Base-by-base conservation (phyloP, 2,329 filamentous ascomycete genomes). In the Aspergillus carbonarius region DNA sequence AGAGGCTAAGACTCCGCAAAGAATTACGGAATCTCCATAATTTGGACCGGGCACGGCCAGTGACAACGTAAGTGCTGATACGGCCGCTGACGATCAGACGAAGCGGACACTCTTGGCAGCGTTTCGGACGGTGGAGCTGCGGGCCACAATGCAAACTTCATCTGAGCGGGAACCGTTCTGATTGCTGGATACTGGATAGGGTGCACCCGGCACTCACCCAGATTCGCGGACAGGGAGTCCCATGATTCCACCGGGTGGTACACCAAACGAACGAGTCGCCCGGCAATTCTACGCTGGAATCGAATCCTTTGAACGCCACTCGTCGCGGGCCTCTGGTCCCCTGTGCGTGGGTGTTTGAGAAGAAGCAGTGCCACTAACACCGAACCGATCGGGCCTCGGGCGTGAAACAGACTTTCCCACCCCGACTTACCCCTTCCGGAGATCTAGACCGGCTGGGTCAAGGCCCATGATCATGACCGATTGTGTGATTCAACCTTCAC, bases 91-190 rank as follows among this genome's bases (percentile, higher is more conserved):
- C 61, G 61, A 65, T 64, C 51, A 51, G 57, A 54, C 15, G 57
- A 60, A 51, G 55, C 64, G 57, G 61, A 59, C 51, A 32, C 56
- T 62, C 68, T 70, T 70, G 68, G 68, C 68, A 59, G 55, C 54
- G 56, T 63, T 62, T 63, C 47, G 46, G 37, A 56, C 57, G 56
- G 68, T 65, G 68, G 66, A 68, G 58, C 51, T 40, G 46, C 42
- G 48, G 47, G 25, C 44, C 62, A 55, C 37, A 30, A 34, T 56
- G 44, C 48, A 46, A 35, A 64, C 23, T 58, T 55, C 58, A 18
- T 54, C 7, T 13, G 40, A 13, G 30, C 34, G 50, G 50, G 58
- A 48, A 37, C 39, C 46, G 49, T 52, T 57, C 54, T 64, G 60
- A 58, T 62, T 61, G 59, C 49, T 56, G 42, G 42, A n/a, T n/a